These are phyloP conservation scores for Podila clonocystis DNA, from an alignment of 192 early-diverging fungal genomes.

Conservation along the genomic window DNA sequence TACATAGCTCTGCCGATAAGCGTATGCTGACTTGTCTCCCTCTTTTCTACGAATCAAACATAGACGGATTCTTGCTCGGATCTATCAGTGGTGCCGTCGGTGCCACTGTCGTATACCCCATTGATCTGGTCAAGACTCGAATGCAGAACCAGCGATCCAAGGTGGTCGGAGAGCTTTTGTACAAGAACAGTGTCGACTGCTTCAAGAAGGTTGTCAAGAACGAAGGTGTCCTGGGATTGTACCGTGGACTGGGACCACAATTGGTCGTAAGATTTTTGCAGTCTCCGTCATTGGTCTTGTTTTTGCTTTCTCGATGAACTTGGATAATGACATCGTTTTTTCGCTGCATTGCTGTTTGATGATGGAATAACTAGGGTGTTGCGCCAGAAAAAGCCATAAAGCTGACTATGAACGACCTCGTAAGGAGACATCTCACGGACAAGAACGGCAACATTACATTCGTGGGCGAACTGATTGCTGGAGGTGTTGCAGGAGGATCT, in stretches of 20 bases:
- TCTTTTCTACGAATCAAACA: not conserved
- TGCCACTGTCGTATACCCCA: conserved; percentile 95
- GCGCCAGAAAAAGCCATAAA: conserved; percentile 99
- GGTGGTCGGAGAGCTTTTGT: conserved; percentile 89
- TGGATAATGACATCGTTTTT: not conserved
- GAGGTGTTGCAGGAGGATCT: conserved; percentile 85
- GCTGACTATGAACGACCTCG: conserved; percentile 95
- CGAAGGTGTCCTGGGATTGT: conserved; percentile 90
- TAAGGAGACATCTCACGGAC: conserved; percentile 75
- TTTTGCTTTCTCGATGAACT: not conserved
- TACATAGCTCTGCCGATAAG: not conserved
- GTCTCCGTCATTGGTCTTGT: not conserved
- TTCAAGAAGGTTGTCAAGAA: conserved; percentile 95
- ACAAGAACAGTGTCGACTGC: conserved; percentile 96
- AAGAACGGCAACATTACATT: conserved; percentile 79
- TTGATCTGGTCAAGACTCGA: conserved; percentile 97
- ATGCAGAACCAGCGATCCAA: conserved; percentile 98
- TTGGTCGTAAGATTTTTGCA: conserved; percentile 69
- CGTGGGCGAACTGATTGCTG: conserved; percentile 85
- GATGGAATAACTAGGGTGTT: conserved; percentile 67
- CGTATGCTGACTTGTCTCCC: not conserved
- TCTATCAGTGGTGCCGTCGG: conserved; percentile 94
- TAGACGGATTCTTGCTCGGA: conserved; percentile 75
- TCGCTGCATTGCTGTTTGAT: not conserved
- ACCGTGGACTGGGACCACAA: conserved; percentile 93